Base-by-base conservation (phyloP, 768 basidiomycete species). In the Xanthoconium stramineum region DNA sequence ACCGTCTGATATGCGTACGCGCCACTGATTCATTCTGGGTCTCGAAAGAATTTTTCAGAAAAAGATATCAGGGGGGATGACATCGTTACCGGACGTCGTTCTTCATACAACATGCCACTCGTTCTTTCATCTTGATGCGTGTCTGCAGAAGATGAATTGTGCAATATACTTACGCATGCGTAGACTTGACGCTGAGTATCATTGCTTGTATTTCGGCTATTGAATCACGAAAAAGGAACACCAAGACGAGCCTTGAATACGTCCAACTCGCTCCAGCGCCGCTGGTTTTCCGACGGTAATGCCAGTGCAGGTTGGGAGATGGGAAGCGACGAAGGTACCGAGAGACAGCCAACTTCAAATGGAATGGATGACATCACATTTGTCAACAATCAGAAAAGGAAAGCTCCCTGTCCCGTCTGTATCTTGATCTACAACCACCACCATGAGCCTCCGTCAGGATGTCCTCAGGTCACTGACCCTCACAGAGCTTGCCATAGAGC, bases 101-200 rank as follows among this genome's bases (percentile, higher is more conserved):
- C 92, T 1, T 94, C 94, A 64, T 95, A 98, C 74, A 83, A 82
- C 94, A 97, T 97, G 59, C 94, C 92, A 48, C 88, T 93, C 37
- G 86, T 90, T 56, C 87, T 90, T 61, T 15, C 52, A n/a, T 47
- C 19, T 10, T 7, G 36, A 47, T 32, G 7, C 12, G 47, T 7
- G 17, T 29, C 12, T 33, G 17, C 35, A 50, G 30, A 50, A 12
- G 13, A 2, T 1, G 10, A 35, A 24, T 17, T 14, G 36, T n/a
- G 19, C 20, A 14, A 29, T 39, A 37, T 19, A 74, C 84, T 72
- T 72, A 92, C 83, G 87, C 92, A 66, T 97, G 94, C 2, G 91
- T 94, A 0, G 94, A 94, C 65, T 98, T 94, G 4, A 96, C 91
- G 61, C 93, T 94, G 6, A 89, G 81, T 64, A 96, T 88, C 20